Base-by-base conservation (phyloP, 2,329 filamentous ascomycete genomes). In the Diplodia seriata region DNA sequence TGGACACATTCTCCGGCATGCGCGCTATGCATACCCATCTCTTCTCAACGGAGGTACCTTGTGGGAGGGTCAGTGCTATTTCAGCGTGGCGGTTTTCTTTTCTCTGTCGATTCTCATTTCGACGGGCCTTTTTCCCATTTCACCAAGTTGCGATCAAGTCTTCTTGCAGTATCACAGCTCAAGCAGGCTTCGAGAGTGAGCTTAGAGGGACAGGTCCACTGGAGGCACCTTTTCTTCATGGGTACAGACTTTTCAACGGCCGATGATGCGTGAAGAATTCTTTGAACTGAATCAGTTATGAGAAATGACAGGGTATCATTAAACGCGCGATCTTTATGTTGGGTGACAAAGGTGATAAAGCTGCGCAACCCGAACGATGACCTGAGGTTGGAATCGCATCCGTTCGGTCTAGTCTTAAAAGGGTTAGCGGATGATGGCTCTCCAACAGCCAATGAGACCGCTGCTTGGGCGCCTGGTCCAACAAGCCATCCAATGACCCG, bases 21-120 rank as follows among this genome's bases (percentile, higher is more conserved):
- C 15, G 26, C 15, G 14, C 14, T 18, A 14, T 18, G 36, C 55
- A 51, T 50, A 49, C 29, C 20, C n/a, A 38, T 38, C 20, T 29
- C 56, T 47, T 49, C 7, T 61, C 36, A 18, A 26, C 40, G 23
- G 38, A 14, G 29, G 29, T 15, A 51, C 11, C n/a, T 63, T 50
- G 43, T 31, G 20, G 29, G 47, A 38, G 43, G 59, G 7, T 63
- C 47, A 51, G 47, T 23, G 59, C 59, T 26, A 63, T 63, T 49
- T 63, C 36, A 47, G 18, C 20, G 31, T 20, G 51, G 23, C 6
- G 59, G 23, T 26, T 11, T 18, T 51, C 26, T 38, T 26, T 63
- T 63, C 59, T 63, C 12, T 63, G 59, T 63, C 47, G 6, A 36
- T 63, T 47, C n/a, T 51, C 43, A 63, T 38, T 15, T 63, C 59